Evolutionary conservation across 768 basidiomycete species (phyloP).

Genomic region (Tylopilus sp.): DNA sequence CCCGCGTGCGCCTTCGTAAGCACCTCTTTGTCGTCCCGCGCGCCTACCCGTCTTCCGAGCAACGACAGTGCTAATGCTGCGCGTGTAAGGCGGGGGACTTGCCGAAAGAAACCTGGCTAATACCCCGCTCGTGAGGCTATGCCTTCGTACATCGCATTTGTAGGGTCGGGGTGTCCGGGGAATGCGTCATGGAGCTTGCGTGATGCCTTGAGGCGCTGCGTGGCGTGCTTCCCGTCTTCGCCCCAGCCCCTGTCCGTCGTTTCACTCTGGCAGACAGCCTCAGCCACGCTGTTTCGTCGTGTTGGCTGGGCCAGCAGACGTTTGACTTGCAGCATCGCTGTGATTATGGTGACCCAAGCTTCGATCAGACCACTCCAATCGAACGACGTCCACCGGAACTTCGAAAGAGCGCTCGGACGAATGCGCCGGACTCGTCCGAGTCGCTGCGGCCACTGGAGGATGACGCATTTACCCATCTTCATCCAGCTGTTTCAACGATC

Average conservation of each 20-base stretch:
- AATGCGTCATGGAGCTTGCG: too few species aligned
- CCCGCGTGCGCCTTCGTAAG: too few species aligned
- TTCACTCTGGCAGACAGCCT: not conserved
- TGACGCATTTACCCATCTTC: not conserved
- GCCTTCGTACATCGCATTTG: not conserved
- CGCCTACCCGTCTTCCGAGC: not conserved
- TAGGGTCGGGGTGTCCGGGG: not conserved
- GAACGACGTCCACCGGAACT: too few species aligned
- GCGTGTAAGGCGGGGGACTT: too few species aligned
- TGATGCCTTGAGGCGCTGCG: too few species aligned
- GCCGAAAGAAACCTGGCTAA: not conserved
- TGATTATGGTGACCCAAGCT: too few species aligned
- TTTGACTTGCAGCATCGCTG: too few species aligned
- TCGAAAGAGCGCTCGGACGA: too few species aligned
- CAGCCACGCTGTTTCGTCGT: too few species aligned
- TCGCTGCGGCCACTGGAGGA: not conserved
- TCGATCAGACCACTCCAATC: too few species aligned
- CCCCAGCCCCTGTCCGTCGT: not conserved
- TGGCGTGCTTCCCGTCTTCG: not conserved
- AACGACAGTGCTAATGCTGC: too few species aligned
- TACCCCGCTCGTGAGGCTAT: not conserved
- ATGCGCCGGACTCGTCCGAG: not conserved
- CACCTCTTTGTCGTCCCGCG: slow-evolving; percentile 1
- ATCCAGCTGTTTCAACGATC: not conserved
- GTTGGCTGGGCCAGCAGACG: too few species aligned